phyloP scores from a whole-genome alignment of 176 grass and related monocot genomes.

The Carex parvula region DNA sequence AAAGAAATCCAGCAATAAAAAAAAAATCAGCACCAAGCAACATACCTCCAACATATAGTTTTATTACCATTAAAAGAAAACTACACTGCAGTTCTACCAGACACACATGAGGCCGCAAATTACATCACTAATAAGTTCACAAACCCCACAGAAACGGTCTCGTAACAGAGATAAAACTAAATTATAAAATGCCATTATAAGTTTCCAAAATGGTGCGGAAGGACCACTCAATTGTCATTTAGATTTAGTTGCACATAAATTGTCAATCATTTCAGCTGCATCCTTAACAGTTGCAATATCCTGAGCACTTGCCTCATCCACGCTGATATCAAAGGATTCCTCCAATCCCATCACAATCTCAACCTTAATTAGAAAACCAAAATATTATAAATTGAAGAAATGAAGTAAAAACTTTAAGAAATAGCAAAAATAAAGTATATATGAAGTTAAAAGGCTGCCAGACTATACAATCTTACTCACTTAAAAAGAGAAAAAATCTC shows the following conservation, averaged over 20 bases:
- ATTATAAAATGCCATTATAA: background rate
- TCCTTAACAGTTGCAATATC: conserved; percentile 47
- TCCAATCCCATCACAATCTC: conserved; percentile 69
- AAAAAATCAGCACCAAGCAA: background rate
- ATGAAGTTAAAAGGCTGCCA: background rate
- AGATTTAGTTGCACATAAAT: conserved; percentile 27
- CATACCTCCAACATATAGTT: background rate
- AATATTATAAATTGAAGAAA: background rate
- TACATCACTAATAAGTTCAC: background rate
- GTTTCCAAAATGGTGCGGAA: background rate
- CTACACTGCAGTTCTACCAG: conserved; percentile 11
- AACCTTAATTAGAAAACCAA: conserved; percentile 27
- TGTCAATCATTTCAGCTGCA: conserved; percentile 53
- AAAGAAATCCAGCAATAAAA: background rate
- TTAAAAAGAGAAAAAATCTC: background rate
- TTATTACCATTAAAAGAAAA: conserved; percentile 15
- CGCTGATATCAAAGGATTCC: conserved; percentile 58
- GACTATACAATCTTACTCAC: background rate
- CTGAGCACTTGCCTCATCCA: conserved; percentile 50
- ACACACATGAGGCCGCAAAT: background rate
- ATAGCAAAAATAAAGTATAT: background rate
- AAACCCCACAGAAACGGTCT: background rate
- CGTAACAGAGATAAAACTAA: background rate
- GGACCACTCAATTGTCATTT: background rate
- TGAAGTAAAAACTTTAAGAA: background rate